Base-by-base conservation (phyloP, 352 stramenopile genomes). In the Globisporangium spinosum region DNA sequence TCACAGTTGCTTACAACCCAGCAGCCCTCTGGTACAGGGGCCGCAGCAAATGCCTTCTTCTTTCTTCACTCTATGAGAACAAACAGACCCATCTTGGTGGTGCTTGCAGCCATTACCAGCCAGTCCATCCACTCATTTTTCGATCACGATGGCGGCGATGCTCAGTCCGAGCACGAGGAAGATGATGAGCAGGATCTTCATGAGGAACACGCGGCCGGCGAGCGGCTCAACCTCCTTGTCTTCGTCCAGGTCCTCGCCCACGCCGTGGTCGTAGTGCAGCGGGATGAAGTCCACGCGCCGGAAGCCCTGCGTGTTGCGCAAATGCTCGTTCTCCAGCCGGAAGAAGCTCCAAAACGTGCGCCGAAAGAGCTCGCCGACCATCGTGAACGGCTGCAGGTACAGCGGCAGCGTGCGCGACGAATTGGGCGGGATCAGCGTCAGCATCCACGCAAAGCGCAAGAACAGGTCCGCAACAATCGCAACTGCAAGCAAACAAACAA, bases 311-410 rank as follows among this genome's bases (percentile, higher is more conserved):
- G 86, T 95, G 70, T 94, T 95, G 74, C 88, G 86, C 61, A 94
- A 61, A 60, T 94, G 86, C 73, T 95, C 88, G 56, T 95, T 95
- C 65, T 95, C 88, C 25, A 95, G 76, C 0, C 80, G 75, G 59
- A 95, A 95, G 61, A 95, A 93, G 70, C 88, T 92, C 88, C 88
- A 95, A 51, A 93, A 91, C 7, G 88, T 95, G 47, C 88, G 85
- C 13, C 88, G 85, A 51, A 95, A 91, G 22, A 93, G 77, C 74
- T 95, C 88, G 2, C 90, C 64, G 23, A 95, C 83, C 83, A 93
- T 95, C 9, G 88, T 93, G 59, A 93, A 91, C 43, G 86, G 88
- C 73, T 93, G 86, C 53, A 95, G 64, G 54, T 95, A 95, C 35
- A 93, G 71, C 27, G 29, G 38, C 38, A 83, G 83, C 54, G 83